A percentile compares a stretch with the other conserved stretches of the same genome.
phyloP scores from a whole-genome alignment of 352 stramenopile species.

The Paralagenidium karlingii region DNA sequence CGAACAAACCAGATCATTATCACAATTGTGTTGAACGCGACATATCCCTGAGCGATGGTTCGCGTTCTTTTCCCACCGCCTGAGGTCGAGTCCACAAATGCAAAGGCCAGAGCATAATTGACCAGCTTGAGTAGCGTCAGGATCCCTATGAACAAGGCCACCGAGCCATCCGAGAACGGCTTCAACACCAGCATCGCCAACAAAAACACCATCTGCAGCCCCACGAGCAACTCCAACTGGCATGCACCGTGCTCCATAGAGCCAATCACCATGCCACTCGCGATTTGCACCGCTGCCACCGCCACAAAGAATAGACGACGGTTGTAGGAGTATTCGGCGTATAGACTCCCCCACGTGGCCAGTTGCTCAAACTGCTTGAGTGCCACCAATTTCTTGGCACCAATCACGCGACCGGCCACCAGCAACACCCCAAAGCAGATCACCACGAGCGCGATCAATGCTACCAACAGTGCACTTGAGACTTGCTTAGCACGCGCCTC shows the following conservation, averaged over 20 bases:
- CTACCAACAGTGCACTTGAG: constrained; percentile 18
- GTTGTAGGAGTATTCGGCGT: constrained; percentile 42
- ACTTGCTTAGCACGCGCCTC: constrained; percentile 21
- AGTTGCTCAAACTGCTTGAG: constrained; percentile 42
- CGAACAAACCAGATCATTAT: constrained; percentile 45
- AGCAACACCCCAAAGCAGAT: constrained; percentile 24
- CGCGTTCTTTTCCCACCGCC: constrained; percentile 15
- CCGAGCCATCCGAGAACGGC: constrained; percentile 20
- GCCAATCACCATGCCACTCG: constrained; percentile 36
- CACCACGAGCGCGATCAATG: constrained; percentile 25
- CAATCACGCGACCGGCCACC: constrained; percentile 32
- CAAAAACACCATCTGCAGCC: constrained; percentile 35
- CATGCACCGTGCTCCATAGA: constrained; percentile 35
- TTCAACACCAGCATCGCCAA: constrained; percentile 25
- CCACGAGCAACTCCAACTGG: constrained; percentile 41
- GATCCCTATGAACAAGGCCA: constrained; percentile 31
- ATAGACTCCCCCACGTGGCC: constrained; percentile 47
- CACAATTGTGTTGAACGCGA: constrained; percentile 47
- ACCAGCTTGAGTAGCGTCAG: constrained; percentile 36
- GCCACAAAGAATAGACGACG: constrained; percentile 57
- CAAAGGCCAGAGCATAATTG: constrained; percentile 44
- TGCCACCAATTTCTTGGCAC: constrained; percentile 35
- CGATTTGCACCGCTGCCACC: constrained; percentile 34
- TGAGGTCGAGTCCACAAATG: constrained; percentile 40
- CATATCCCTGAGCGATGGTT: constrained; percentile 32